A percentile compares a stretch with the other conserved stretches of the same genome.
These are phyloP conservation scores for Diutina pseudorugosa DNA, from an alignment of 1,139 yeast species.

Conservation along the genomic window DNA sequence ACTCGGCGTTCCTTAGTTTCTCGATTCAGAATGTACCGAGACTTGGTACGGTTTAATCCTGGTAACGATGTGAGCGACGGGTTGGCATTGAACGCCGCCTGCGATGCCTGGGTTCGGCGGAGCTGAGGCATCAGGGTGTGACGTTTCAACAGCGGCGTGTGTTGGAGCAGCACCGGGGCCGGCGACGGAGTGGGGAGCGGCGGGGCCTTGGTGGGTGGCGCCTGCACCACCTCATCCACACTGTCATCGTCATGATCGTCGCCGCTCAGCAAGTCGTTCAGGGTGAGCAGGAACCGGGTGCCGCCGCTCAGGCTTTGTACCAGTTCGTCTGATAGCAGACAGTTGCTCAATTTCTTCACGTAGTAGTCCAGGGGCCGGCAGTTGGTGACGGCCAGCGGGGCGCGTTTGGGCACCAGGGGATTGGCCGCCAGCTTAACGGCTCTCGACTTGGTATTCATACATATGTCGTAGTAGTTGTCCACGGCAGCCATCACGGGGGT, in stretches of 20 bases:
- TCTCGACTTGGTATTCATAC: not conserved
- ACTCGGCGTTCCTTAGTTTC: slow-evolving; percentile 29
- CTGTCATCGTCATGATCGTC: not conserved
- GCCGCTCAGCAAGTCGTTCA: not conserved
- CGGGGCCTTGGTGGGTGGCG: not conserved
- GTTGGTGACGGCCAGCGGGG: not conserved
- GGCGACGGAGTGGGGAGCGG: not conserved
- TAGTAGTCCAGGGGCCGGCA: slow-evolving; percentile 1
- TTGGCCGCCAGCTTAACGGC: not conserved
- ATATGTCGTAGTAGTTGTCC: slow-evolving; percentile 4
- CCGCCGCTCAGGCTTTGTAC: slow-evolving; percentile 1
- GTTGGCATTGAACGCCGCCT: not conserved
- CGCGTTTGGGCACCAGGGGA: not conserved
- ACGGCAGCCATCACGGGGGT: not conserved
- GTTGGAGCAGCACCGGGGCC: not conserved
- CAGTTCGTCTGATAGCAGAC: slow-evolving; percentile 4
- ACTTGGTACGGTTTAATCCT: slow-evolving; percentile 21
- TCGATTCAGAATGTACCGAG: slow-evolving; percentile 22
- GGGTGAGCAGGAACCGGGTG: not conserved
- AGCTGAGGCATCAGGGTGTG: slow-evolving; percentile 3
- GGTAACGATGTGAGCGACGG: not conserved
- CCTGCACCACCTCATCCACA: not conserved
- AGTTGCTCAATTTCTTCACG: slow-evolving; percentile 1
- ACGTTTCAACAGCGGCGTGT: not conserved
- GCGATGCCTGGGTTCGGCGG: not conserved